phyloP scores from a whole-genome alignment of 768 basidiomycete genomes.

The Lentinula raphanica region DNA sequence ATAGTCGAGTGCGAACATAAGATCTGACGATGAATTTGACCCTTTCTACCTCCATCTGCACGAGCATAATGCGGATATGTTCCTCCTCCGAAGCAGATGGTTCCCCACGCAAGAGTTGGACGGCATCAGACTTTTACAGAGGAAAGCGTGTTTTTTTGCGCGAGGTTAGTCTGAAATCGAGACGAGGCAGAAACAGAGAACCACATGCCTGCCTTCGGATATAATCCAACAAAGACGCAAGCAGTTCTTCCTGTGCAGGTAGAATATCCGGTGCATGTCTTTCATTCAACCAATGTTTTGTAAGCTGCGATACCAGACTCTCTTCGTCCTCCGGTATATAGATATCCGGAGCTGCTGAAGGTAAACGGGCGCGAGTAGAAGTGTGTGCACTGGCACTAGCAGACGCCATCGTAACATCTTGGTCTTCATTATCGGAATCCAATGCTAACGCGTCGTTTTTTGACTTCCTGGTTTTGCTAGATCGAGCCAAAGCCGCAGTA shows the following conservation, averaged over 20 bases:
- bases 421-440: constrained; percentile 1
- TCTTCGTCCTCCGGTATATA: constrained; percentile 24
- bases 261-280: constrained; percentile 77
- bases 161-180: neutral
- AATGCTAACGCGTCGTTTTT: neutral
- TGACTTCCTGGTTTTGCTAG: neutral
- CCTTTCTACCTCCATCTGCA: constrained; percentile 90
- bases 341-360: neutral
- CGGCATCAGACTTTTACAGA: constrained; percentile 67
- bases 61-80: constrained; percentile 88
- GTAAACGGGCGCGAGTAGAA: neutral
- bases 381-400: neutral
- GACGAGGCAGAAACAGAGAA: constrained; percentile 2
- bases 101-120: constrained; percentile 71
- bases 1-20: constrained; percentile 80
- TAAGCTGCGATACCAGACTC: constrained; percentile 64
- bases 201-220: constrained; percentile 72
- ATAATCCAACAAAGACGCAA: constrained; percentile 66
- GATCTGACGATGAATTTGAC: constrained; percentile 90
- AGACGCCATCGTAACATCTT: constrained; percentile 2
- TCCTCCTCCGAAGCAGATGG: constrained; percentile 87
- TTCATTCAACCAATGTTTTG: constrained; percentile 84
- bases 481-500: neutral
- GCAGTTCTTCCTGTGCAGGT: constrained; percentile 63
- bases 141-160: neutral